These are phyloP conservation scores for Metschnikowia santaceciliae DNA, from an alignment of 805 yeast genomes.

Conservation along the genomic window DNA sequence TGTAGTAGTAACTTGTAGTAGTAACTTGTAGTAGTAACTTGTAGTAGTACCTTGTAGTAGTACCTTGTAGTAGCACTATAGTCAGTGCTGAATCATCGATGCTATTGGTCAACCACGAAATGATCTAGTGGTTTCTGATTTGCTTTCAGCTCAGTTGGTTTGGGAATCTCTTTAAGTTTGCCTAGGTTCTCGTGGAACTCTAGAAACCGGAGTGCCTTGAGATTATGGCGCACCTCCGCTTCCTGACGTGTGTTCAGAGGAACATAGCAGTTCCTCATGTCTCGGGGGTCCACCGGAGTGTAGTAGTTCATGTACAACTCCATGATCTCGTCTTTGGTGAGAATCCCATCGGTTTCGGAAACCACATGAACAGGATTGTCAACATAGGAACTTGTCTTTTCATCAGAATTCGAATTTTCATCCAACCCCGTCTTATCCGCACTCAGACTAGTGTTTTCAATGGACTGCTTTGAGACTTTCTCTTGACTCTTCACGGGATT, in stretches of 20 bases:
- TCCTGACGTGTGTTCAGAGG: not conserved
- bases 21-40: no score
- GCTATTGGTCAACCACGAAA: not conserved
- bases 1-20: no score
- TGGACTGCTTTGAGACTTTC: not conserved
- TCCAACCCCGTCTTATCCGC: no score
- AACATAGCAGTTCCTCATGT: conserved; percentile 4
- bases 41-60: no score
- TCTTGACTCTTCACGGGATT: not conserved
- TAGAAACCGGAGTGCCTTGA: not conserved
- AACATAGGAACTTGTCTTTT: not conserved
- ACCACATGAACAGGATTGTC: not conserved
- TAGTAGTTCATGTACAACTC: conserved; percentile 42
- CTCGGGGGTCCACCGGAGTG: conserved; percentile 18
- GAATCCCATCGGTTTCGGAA: conserved; percentile 33
- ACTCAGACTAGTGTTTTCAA: no score
- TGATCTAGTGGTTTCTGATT: not conserved
- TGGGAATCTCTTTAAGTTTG: not conserved
- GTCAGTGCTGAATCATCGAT: no score
- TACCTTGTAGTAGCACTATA: no score
- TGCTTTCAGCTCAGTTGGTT: not conserved
- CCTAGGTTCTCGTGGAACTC: not conserved
- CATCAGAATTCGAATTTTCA: no score
- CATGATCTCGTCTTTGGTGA: conserved; percentile 32
- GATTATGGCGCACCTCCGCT: not conserved